Base-by-base conservation (phyloP, 208 protist genomes). In the Acanthamoeba lenticulata region DNA sequence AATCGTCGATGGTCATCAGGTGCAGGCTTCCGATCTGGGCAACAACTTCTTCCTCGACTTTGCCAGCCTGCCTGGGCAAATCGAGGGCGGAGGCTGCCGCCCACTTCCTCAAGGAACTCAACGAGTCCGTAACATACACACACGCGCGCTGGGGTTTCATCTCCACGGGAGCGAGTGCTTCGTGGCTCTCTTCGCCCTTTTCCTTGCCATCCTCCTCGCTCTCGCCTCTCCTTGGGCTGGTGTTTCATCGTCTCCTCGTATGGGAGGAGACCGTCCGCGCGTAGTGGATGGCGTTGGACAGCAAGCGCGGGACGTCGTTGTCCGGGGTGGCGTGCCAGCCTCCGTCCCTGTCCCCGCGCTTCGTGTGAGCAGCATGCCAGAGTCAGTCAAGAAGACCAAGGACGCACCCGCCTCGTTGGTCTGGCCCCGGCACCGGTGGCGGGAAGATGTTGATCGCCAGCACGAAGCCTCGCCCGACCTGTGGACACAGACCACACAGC, bases 41-140 rank as follows among this genome's bases (percentile, higher is more conserved):
- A 98, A 98, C 65, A 99, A 99, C 95, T 99, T 99, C 95, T 99
- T 99, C 94, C 85, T 99, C 36, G 89, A 96, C 1, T 40, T 93
- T 7, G 49, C 57, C 4, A 94, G 94, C 55, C 55, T 98, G 47
- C n/a, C n/a, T n/a, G n/a, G 97, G 97, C 44, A 47, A 96, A 44
- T 90, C 98, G 11, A 91, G 98, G 15, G 98, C 98, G 1, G 60
- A 95, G 47, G 94, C 95, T 44, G 94, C 98, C 72, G 96, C 96
- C 79, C 44, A 95, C 57, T 95, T 98, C 60, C 95, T 99, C 0
- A 79, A 91, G 62, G 96, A 98, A 90, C 94, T 99, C 27, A 99
- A 99, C 91, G 89, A 95, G 55, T 97, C 96, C 94, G 93, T 96
- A n/a, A n/a, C n/a, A n/a, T n/a, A n/a, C n/a, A n/a, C n/a, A n/a